Conservation (phyloP, 768 basidiomycete genomes). For the Trametes meyenii region DNA sequence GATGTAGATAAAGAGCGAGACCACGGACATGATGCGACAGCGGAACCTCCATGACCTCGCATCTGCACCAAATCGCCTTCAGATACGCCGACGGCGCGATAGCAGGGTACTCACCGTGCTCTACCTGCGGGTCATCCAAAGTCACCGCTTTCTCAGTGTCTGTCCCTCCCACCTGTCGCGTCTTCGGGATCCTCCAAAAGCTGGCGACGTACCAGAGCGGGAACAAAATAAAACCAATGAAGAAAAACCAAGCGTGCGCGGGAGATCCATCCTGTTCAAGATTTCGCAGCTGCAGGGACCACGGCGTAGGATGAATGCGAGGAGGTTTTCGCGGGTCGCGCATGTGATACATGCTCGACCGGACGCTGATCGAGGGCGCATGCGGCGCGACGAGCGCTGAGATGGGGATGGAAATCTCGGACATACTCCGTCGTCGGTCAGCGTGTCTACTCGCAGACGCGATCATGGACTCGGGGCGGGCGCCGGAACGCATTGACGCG, state of each 20-base stretch:
- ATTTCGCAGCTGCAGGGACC: conserved; percentile 60
- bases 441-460: conserved; percentile 23
- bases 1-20: conserved; percentile 75
- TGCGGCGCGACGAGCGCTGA: conserved; percentile 79
- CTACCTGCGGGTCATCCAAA: conserved; percentile 79
- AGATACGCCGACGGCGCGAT: conserved; percentile 3
- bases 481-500: conserved; percentile 17
- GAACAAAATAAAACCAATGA: conserved; percentile 64
- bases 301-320: conserved; percentile 59
- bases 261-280: conserved; percentile 55
- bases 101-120: conserved; percentile 56
- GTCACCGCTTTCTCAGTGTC: conserved; percentile 68
- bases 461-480: conserved; percentile 11
- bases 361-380: conserved; percentile 64
- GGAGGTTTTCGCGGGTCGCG: conserved; percentile 74
- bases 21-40: conserved; percentile 69
- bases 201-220: conserved; percentile 69
- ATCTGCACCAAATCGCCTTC: conserved; percentile 45
- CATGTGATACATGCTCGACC: conserved; percentile 72
- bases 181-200: conserved; percentile 59
- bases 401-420: conserved; percentile 77
- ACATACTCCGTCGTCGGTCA: conserved; percentile 51
- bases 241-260: conserved; percentile 77
- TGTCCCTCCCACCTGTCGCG: conserved; percentile 60
- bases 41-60: conserved; percentile 74